These are phyloP conservation scores for Paecilomyces sp. DNA, from an alignment of 2,329 filamentous ascomycete genomes.

Conservation along the genomic window DNA sequence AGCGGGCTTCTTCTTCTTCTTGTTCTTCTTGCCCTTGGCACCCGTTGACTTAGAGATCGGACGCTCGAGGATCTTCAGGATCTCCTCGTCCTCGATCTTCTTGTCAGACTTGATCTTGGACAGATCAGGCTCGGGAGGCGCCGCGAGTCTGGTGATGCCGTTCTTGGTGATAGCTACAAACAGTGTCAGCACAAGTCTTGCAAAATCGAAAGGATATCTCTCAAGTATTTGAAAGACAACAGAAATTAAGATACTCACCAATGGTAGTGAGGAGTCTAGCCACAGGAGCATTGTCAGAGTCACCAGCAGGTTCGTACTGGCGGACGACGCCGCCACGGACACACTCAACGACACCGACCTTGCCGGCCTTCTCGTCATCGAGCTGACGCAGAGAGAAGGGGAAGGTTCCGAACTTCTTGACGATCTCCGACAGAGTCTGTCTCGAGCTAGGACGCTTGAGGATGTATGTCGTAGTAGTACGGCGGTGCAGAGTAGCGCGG, in stretches of 20 bases:
- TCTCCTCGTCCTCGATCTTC: constrained; percentile 90
- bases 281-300: constrained; percentile 81
- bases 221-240: not conserved
- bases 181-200: constrained; percentile 14
- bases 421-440: constrained; percentile 85
- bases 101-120: constrained; percentile 88
- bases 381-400: constrained; percentile 96
- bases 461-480: constrained; percentile 83
- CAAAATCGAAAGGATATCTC: not conserved
- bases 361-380: constrained; percentile 88
- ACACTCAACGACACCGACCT: constrained; percentile 95
- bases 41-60: constrained; percentile 54
- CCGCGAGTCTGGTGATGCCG: constrained; percentile 78
- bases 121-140: constrained; percentile 67
- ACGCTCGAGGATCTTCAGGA: constrained; percentile 81
- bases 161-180: constrained; percentile 88
- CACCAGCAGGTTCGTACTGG: constrained; percentile 92
- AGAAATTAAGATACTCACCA: constrained; percentile 54
- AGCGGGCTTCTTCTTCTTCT: constrained; percentile 71
- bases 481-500: constrained; percentile 84
- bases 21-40: constrained; percentile 78
- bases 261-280: constrained; percentile 84
- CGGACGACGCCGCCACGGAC: constrained; percentile 87
- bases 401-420: constrained; percentile 96
- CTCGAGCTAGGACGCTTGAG: constrained; percentile 92